Base-by-base conservation (phyloP, 352 stramenopile genomes). In the Globisporangium abappressorium region DNA sequence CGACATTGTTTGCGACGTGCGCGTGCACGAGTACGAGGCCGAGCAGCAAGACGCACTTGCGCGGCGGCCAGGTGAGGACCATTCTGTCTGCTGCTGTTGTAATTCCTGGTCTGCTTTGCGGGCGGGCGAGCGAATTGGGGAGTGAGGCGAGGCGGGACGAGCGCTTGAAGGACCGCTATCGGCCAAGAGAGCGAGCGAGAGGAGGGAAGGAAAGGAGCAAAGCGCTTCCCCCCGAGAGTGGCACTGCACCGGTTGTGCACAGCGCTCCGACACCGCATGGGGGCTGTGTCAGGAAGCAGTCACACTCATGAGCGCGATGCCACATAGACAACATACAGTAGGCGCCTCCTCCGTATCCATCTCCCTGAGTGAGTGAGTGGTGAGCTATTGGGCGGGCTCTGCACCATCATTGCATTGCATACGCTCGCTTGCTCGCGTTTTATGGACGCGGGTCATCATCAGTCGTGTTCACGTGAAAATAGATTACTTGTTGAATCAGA, bases 21-120 rank as follows among this genome's bases (percentile, higher is more conserved):
- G 38, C 3, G 38, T 30, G 58, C 26, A 56, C 22, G 30, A 64
- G 38, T 38, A 55, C 58, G 43, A 65, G 26, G 59, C 41, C 46
- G 20, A 65, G 59, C 59, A 65, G 43, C 59, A 36, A 9, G 46
- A 55, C 18, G 8, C 59, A 36, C 59, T 56, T 57, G 41, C 41
- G 28, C 38, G 59, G 28, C 38, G 59, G 47, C 59, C 41, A 65
- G 20, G 59, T 56, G 20, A n/a, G 59, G 8, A 59, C 26, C 59
- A 57, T 65, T 28, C 15, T 57, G 0, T 34, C 15, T 11, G 22
- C 22, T 18, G 36, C 33, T 38, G 14, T 5, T 38, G 14, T 5
- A n/a, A 15, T 38, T n/a, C 26, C 20, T 38, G 12, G 24, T 24
- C 24, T 57, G 43, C 43, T 51, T 51, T 51, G 43, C 43, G 18